Evolutionary conservation across 805 yeast species (phyloP).

Genomic region (Candida ficus): DNA sequence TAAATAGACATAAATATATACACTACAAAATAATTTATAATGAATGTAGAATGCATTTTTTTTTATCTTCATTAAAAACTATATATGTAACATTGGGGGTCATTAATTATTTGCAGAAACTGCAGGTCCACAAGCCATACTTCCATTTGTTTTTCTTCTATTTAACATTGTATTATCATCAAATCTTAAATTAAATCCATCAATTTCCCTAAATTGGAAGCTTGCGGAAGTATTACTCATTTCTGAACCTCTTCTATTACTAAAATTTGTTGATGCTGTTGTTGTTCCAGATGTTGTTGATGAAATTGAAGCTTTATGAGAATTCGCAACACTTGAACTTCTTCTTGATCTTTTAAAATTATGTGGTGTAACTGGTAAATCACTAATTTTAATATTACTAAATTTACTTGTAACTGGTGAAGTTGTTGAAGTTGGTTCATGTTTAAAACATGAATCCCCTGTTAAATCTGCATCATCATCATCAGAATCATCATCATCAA

Average conservation of each 20-base stretch:
- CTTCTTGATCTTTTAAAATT: constrained; percentile 2
- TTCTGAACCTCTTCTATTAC: background rate
- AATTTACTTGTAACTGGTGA: constrained; percentile 21
- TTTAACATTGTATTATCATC: constrained; percentile 24
- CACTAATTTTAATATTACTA: constrained; percentile 7
- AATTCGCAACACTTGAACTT: background rate
- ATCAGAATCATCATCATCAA: constrained; percentile 3
- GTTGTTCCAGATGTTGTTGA: background rate
- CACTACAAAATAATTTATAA: background rate
- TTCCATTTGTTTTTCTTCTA: constrained; percentile 22
- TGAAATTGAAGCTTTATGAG: background rate
- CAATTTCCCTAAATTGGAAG: constrained; percentile 15
- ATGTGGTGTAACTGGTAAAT: constrained; percentile 19
- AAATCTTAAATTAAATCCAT: constrained; percentile 21
- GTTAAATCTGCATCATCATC: constrained; percentile 5
- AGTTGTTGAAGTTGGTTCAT: constrained; percentile 9
- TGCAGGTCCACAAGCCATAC: constrained; percentile 13
- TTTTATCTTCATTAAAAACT: too few relatives aligned
- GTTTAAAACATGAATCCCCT: constrained; percentile 8
- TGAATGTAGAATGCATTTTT: background rate
- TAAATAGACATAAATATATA: too few relatives aligned
- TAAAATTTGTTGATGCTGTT: background rate
- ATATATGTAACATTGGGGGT: too few relatives aligned
- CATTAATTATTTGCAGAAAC: constrained; percentile 1
- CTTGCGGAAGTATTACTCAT: background rate